Base-by-base conservation (phyloP, 257 asterid genomes). In the Galeopsis tetrahit region DNA sequence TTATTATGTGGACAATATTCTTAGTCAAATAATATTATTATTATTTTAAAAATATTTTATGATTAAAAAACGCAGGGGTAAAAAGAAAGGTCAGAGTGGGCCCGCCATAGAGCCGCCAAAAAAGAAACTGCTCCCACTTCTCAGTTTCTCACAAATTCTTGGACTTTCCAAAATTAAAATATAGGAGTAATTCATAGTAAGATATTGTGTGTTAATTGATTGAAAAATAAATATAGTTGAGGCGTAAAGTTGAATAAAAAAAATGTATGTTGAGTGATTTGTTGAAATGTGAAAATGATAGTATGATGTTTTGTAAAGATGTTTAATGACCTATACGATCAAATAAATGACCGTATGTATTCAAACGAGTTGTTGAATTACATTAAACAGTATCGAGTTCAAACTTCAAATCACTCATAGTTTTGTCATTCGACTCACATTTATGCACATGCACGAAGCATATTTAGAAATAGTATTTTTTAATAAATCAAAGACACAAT, bases 41-140 rank as follows among this genome's bases (percentile, higher is more conserved):
- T 21, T 55, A 21, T 55, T 21, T 48, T 10, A 11, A 4, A 39
- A 1, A 1, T 42, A 44, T 44, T 44, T 55, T 10, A 58, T 31
- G 33, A 57, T 58, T 32, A 10, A 58, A 8, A 33, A 10, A 33
- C n/a, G 33, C 6, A 9, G 8, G 6, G 10, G n/a, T 2, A 13
- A 31, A 33, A 10, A 5, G 10, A 21, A 28, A 7, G 64, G 39
- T 58, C 42, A 58, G 32, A 57, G 7, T 3, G 10, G 63, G 63
- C 58, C 77, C 77, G 43, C 63, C 56, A 38, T 32, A 34, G 53
- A 33, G 68, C 78, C 73, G 78, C 78, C 78, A 56, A 66, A 11
- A 56, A 43, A 38, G 78, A 74, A 63, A 46, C 62, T 34, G 39
- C 31, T 56, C 74, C 8, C 57, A 63, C 10, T 17, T 21, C 10